Conservation (phyloP, 2,329 filamentous ascomycete genomes). For the Neoascochyta sp. region DNA sequence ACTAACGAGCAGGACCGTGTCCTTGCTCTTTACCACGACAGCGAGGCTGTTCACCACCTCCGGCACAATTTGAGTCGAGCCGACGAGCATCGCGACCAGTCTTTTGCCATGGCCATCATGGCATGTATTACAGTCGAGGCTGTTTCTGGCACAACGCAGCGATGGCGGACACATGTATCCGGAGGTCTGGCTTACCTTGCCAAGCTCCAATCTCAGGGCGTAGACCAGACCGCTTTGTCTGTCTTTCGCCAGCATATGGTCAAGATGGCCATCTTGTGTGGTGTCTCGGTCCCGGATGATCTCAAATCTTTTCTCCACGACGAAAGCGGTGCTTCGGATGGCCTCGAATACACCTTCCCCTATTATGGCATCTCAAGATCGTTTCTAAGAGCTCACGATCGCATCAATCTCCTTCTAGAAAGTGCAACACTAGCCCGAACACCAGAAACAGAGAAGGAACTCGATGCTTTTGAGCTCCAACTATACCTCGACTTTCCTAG, state of each 20-base stretch:
- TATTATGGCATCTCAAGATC: slow-evolving; percentile 9
- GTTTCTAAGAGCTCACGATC: slow-evolving; percentile 7
- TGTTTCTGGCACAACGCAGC: slow-evolving; percentile 8
- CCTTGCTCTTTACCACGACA: slow-evolving; percentile 8
- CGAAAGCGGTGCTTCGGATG: slow-evolving; percentile 6
- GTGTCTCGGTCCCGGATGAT: slow-evolving; percentile 2
- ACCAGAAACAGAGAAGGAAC: slow-evolving; percentile 3
- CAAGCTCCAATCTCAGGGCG: slow-evolving; percentile 7
- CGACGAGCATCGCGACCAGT: slow-evolving; percentile 8
- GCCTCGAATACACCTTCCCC: slow-evolving; percentile 8
- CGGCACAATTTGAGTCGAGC: slow-evolving; percentile 7
- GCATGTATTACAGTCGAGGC: slow-evolving; percentile 11
- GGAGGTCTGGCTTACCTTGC: slow-evolving; percentile 8
- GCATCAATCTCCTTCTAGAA: slow-evolving; percentile 3
- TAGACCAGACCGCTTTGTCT: slow-evolving; percentile 3
- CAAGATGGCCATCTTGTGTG: slow-evolving; percentile 11
- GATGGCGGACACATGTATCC: slow-evolving; percentile 13
- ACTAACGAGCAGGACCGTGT: slow-evolving; percentile 7
- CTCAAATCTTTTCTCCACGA: slow-evolving; percentile 8
- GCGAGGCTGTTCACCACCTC: slow-evolving; percentile 10
- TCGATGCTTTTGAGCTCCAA: slow-evolving; percentile 10
- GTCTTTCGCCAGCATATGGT: slow-evolving; percentile 11
- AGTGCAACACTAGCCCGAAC: background rate
- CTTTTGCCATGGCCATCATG: slow-evolving; percentile 13
- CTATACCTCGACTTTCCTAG: slow-evolving; percentile 10